These are phyloP conservation scores for Primulina eburnea DNA, from an alignment of 257 asterid species.

Conservation along the genomic window DNA sequence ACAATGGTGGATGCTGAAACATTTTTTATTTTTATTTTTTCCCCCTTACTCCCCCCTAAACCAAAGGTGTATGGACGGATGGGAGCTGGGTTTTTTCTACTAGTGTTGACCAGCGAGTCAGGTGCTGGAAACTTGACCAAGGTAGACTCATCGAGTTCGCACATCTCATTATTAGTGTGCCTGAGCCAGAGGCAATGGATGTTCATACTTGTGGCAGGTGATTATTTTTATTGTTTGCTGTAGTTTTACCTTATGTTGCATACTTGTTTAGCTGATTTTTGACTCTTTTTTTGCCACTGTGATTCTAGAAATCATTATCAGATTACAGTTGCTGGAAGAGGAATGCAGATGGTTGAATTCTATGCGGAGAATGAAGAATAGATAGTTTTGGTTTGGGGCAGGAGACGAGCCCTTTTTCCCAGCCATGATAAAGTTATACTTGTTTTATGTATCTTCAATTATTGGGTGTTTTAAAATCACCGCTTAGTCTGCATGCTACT, in stretches of 20 bases:
- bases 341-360: conserved; percentile 88
- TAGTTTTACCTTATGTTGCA: neutral
- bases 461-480: too few relatives aligned
- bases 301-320: conserved; percentile 63
- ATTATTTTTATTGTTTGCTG: conserved; percentile 1
- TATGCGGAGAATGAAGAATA: neutral
- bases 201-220: conserved; percentile 64
- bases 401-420: too few relatives aligned
- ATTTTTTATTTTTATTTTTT: neutral
- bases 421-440: too few relatives aligned
- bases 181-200: conserved; percentile 95
- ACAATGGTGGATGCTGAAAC: neutral
- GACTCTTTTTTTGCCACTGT: neutral
- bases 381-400: neutral
- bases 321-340: conserved; percentile 94
- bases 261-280: conserved; percentile 9
- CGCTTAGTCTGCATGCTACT: too few relatives aligned
- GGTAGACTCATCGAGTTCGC: conserved; percentile 55
- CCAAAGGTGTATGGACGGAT: conserved; percentile 87
- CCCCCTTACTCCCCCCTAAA: neutral
- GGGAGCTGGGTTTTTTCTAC: conserved; percentile 85
- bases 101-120: conserved; percentile 90
- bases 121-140: conserved; percentile 66
- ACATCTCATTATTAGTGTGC: conserved; percentile 73
- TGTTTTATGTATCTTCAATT: too few relatives aligned